Evolutionary conservation across 139 green algal species (phyloP).

Genomic region (Chlamydomonas sphaeroides): DNA sequence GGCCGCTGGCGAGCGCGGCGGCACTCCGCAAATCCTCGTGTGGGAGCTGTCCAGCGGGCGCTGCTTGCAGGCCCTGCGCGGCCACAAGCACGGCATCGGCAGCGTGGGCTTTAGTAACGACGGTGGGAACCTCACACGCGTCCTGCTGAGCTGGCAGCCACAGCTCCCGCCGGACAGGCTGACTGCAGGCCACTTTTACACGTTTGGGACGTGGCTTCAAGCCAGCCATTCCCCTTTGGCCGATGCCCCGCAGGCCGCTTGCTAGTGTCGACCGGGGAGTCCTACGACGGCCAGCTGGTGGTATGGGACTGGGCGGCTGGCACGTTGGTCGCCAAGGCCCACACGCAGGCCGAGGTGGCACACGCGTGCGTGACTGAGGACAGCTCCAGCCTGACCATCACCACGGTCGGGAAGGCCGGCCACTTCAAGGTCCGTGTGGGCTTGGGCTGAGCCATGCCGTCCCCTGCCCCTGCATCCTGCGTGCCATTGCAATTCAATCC

Average conservation of each 20-base stretch:
- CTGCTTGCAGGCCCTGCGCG: slow-evolving; percentile 33
- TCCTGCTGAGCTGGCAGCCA: no score
- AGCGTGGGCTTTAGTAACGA: slow-evolving; percentile 57
- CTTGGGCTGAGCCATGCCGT: no score
- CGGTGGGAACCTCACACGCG: no score
- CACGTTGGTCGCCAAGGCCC: slow-evolving; percentile 36
- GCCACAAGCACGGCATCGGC: slow-evolving; percentile 55
- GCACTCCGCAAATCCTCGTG: slow-evolving; percentile 38
- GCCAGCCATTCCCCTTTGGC: no score
- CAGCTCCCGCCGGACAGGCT: no score
- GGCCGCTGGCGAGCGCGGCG: slow-evolving; percentile 52
- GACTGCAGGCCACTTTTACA: no score
- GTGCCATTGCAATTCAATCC: no score
- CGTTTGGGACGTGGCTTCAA: no score
- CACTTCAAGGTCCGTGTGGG: slow-evolving; percentile 43
- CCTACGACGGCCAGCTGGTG: slow-evolving; percentile 53
- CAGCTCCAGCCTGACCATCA: slow-evolving; percentile 27
- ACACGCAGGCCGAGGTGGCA: slow-evolving; percentile 14
- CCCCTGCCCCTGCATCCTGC: no score
- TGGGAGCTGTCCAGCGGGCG: slow-evolving; percentile 41
- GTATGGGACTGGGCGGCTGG: slow-evolving; percentile 60
- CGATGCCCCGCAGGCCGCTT: slow-evolving; percentile 47
- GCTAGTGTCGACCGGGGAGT: slow-evolving; percentile 43
- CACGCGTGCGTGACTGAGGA: slow-evolving; percentile 44
- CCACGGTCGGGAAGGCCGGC: slow-evolving; percentile 24